Evolutionary conservation across 1,284 basidiomycete species (phyloP).

Genomic region (Cryptococcus depauperatus): DNA sequence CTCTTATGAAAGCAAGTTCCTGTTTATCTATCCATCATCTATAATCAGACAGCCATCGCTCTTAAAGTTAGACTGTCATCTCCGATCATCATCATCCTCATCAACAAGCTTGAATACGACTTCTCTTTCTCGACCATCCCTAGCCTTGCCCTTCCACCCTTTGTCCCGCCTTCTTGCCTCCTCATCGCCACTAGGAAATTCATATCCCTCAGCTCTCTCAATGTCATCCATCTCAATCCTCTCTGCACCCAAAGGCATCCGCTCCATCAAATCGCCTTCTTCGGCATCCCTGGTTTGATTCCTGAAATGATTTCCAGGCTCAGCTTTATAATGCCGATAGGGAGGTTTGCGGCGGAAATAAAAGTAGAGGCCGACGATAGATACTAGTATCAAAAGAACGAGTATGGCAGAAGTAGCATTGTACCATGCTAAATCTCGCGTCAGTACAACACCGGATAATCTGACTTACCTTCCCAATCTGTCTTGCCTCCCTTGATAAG

Average conservation of each 20-base stretch:
- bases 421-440: constrained; percentile 60
- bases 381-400: constrained; percentile 64
- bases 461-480: constrained; percentile 68
- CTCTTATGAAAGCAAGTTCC: no score
- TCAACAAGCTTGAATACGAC: constrained; percentile 50
- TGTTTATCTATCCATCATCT: no score
- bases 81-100: constrained; percentile 38
- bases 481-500: constrained; percentile 62
- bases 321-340: constrained; percentile 34
- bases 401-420: constrained; percentile 82
- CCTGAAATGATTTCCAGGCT: no score
- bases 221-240: constrained; percentile 40
- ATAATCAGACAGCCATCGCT: neutral
- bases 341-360: constrained; percentile 34
- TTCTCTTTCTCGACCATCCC: constrained; percentile 46
- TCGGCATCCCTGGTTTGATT: neutral
- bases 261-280: constrained; percentile 49
- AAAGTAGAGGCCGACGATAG: constrained; percentile 53
- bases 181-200: constrained; percentile 26
- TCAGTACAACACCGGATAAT: neutral
- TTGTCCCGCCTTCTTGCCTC: constrained; percentile 11
- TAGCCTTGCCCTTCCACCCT: constrained; percentile 19
- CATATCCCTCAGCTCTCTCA: constrained; percentile 38
- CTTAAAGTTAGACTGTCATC: neutral
- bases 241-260: constrained; percentile 51